phyloP scores from a whole-genome alignment of 768 basidiomycete genomes.

The Collybiopsis confluens region DNA sequence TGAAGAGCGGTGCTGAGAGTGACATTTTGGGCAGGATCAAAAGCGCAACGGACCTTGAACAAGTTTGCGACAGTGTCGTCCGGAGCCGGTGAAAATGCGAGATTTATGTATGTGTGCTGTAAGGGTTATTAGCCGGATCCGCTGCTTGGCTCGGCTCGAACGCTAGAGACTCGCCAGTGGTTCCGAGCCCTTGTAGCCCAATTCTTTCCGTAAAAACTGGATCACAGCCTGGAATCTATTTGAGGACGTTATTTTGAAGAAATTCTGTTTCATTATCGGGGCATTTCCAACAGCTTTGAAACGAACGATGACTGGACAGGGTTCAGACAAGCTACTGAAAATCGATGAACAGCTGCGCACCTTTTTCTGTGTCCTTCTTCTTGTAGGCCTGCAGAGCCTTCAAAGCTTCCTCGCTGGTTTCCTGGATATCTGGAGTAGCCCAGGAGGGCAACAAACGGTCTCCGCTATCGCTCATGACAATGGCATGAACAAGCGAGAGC shows the following conservation, averaged over 20 bases:
- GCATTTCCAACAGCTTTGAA: conserved; percentile 98
- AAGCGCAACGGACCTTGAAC: conserved; percentile 48
- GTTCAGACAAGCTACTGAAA: neutral
- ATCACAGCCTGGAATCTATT: conserved; percentile 96
- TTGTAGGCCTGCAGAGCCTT: conserved; percentile 83
- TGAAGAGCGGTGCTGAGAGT: neutral
- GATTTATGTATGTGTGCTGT: conserved; percentile 63
- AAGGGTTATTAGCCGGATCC: conserved; percentile 24
- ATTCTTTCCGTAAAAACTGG: conserved; percentile 84
- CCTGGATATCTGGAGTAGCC: conserved; percentile 24
- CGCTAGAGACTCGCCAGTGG: conserved; percentile 59
- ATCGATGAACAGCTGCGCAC: conserved; percentile 33
- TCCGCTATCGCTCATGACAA: conserved; percentile 20
- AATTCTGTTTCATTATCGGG: conserved; percentile 98
- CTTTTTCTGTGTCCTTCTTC: conserved; percentile 80
- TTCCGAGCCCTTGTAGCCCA: conserved; percentile 83
- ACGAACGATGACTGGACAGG: conserved; percentile 76
- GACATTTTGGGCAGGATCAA: neutral
- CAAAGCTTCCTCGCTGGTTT: conserved; percentile 43
- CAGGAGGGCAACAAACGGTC: conserved; percentile 29
- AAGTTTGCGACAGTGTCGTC: conserved; percentile 80
- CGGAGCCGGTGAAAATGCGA: conserved; percentile 78
- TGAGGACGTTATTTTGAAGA: conserved; percentile 94
- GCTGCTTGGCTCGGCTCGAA: neutral
- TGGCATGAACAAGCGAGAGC: too few species aligned